phyloP scores from a whole-genome alignment of 108 stramenopile genomes.

The Discostella pseudostelligera region DNA sequence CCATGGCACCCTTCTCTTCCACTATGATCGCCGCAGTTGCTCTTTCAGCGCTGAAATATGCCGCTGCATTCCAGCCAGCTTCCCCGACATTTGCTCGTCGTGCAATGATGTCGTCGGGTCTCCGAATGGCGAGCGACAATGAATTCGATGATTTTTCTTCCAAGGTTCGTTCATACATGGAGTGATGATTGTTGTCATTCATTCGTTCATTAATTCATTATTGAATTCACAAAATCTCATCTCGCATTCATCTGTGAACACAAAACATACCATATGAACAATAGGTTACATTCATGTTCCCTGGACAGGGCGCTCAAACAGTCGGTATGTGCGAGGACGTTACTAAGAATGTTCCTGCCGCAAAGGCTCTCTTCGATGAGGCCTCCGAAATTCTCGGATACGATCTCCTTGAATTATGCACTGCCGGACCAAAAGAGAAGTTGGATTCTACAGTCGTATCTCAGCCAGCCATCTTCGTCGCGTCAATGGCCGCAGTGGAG shows the following conservation, averaged over 20 bases:
- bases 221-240: too few species aligned
- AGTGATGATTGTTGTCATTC: neutral
- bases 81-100: slow-evolving; percentile 49
- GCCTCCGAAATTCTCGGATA: slow-evolving; percentile 95
- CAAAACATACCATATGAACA: neutral
- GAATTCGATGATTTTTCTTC: slow-evolving; percentile 86
- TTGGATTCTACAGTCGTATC: slow-evolving; percentile 95
- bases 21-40: slow-evolving; percentile 38
- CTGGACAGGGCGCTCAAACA: slow-evolving; percentile 92
- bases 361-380: slow-evolving; percentile 93
- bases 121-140: slow-evolving; percentile 62
- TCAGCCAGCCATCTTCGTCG: slow-evolving; percentile 98
- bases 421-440: slow-evolving; percentile 91
- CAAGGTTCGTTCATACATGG: slow-evolving; percentile 46
- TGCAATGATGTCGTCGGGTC: slow-evolving; percentile 17
- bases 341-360: slow-evolving; percentile 84
- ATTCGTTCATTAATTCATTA: neutral
- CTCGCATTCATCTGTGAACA: neutral
- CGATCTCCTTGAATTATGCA: slow-evolving; percentile 91
- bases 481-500: slow-evolving; percentile 97
- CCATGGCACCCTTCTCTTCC: slow-evolving; percentile 37
- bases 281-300: slow-evolving; percentile 92
- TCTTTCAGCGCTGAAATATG: slow-evolving; percentile 32
- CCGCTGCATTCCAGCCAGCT: slow-evolving; percentile 56
- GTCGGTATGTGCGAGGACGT: slow-evolving; percentile 89